phyloP scores from a whole-genome alignment of 2,329 filamentous ascomycete species.

The Fusarium newnesense region DNA sequence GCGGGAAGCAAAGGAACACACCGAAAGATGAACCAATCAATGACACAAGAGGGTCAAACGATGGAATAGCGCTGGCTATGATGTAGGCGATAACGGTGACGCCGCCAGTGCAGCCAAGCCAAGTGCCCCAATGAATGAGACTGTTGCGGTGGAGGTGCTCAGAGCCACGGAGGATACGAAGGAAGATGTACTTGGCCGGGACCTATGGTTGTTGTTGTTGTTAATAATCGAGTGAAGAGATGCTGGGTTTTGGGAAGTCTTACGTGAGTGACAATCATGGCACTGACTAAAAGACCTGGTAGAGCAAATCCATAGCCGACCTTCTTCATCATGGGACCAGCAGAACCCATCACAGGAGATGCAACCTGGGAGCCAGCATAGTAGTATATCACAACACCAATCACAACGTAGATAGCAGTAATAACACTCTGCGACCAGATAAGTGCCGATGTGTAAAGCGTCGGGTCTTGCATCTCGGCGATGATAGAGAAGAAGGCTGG shows the following conservation, averaged over 20 bases:
- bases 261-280: conserved; percentile 45
- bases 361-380: conserved; percentile 58
- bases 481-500: conserved; percentile 49
- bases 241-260: conserved; percentile 1
- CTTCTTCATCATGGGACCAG: conserved; percentile 55
- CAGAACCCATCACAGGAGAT: conserved; percentile 59
- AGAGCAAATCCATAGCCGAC: conserved; percentile 55
- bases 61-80: conserved; percentile 31
- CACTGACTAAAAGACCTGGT: conserved; percentile 45
- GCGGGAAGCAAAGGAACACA: conserved; percentile 35
- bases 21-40: conserved; percentile 30
- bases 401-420: conserved; percentile 47
- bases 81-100: conserved; percentile 27
- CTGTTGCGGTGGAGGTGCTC: conserved; percentile 45
- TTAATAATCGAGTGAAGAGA: background rate
- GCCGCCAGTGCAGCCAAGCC: conserved; percentile 36
- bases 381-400: conserved; percentile 55
- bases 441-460: conserved; percentile 43
- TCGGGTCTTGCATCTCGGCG: conserved; percentile 49
- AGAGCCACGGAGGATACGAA: conserved; percentile 44
- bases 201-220: conserved; percentile 6
- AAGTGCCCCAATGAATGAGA: conserved; percentile 44
- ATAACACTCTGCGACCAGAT: conserved; percentile 43
- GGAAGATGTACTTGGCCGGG: conserved; percentile 45
- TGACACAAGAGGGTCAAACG: conserved; percentile 29